Base-by-base conservation (phyloP, 768 basidiomycete species). In the Gelatoporia subvermispora region DNA sequence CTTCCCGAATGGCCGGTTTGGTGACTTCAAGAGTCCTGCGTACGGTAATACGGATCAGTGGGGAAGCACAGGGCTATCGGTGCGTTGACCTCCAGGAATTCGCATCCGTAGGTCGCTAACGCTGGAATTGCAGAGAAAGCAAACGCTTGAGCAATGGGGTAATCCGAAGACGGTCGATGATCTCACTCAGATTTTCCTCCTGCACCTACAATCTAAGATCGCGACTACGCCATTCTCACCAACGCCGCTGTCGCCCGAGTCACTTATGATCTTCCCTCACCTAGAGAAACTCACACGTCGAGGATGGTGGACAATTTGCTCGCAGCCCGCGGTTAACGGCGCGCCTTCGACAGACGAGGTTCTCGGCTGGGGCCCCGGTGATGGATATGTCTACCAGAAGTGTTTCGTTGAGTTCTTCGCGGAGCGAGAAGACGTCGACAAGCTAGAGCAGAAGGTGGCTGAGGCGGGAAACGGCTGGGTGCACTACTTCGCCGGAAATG, bases 1-100 rank as follows among this genome's bases (percentile, higher is more conserved):
- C 60, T 98, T 97, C 64, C 96, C 96, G 7, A 99, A 99, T 63
- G 96, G 96, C 31, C 85, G 96, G 9, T 98, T 97, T 65, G 96
- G 96, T 52, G 96, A 98, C 65, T 90, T 88, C 63, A 90, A 96
- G 60, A 95, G 92, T 71, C 96, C 96, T 18, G 96, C 96, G 1
- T 99, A 87, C 57, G 96, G 96, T 40, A 72, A 73, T 28, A 82
- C 80, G 59, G 85, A 84, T 52, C 84, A 75, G 2, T 93, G 88
- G 87, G 86, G 88, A 47, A 82, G 83, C 34, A 75, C 79, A 10
- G 75, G 73, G 38, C 71, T 85, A 34, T 72, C 79, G 47, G 84
- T 86, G 61, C 34, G 73, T 58, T 28, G 18, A 17, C 31, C 41
- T 17, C 17, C 38, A 38, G 39, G 45, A n/a, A 47, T 21, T 46